Conservation (phyloP, 768 basidiomycete genomes). For the Tricholoma sp. region DNA sequence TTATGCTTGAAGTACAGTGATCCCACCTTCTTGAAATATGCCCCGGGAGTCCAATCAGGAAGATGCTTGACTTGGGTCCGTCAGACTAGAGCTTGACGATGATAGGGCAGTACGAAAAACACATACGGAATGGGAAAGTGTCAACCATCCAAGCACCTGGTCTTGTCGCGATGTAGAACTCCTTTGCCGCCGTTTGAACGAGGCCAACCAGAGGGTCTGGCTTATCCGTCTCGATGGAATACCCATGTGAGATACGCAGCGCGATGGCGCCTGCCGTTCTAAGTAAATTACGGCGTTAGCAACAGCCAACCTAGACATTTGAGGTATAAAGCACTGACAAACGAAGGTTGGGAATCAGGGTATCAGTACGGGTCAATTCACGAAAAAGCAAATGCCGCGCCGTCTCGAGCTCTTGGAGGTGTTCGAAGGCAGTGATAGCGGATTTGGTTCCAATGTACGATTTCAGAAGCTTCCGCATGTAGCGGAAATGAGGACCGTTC, state of each 20-base stretch:
- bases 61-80: conserved; percentile 29
- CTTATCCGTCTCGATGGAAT: conserved; percentile 30
- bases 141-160: conserved; percentile 32
- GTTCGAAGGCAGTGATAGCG: conserved; percentile 27
- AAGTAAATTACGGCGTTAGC: neutral
- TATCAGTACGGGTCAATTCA: conserved; percentile 30
- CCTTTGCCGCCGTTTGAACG: conserved; percentile 33
- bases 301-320: neutral
- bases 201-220: conserved; percentile 35
- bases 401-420: conserved; percentile 36
- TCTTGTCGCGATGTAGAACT: conserved; percentile 26
- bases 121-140: conserved; percentile 29
- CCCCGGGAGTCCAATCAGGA: conserved; percentile 42
- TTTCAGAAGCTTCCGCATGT: conserved; percentile 36
- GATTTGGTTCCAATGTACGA: conserved; percentile 36
- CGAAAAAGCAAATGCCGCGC: conserved; percentile 38
- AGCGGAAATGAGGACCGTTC: conserved; percentile 33
- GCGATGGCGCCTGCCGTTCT: conserved; percentile 37
- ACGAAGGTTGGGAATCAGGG: conserved; percentile 34
- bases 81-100: neutral
- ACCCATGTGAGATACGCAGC: conserved; percentile 38
- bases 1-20: conserved; percentile 25
- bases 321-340: conserved; percentile 21
- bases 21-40: conserved; percentile 32
- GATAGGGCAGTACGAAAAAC: neutral